Conservation (phyloP, 805 yeast species). For the Ogataea paraovalis region DNA sequence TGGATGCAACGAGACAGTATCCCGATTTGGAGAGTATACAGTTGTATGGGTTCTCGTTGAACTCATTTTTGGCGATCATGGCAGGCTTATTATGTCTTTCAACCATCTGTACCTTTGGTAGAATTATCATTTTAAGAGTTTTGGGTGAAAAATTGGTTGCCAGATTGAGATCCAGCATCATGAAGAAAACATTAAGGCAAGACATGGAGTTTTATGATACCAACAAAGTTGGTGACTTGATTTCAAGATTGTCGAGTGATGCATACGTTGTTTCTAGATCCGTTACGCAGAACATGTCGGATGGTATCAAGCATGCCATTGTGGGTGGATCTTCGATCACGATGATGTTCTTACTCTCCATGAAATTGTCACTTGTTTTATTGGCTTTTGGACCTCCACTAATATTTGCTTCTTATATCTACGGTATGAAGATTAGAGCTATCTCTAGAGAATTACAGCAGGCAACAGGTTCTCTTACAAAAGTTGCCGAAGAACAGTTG, state of each 20-base stretch:
- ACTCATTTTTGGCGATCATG: slow-evolving; percentile 57
- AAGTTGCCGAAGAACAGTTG: slow-evolving; percentile 87
- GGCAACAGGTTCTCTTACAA: slow-evolving; percentile 80
- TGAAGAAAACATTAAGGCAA: slow-evolving; percentile 74
- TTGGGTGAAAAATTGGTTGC: slow-evolving; percentile 89
- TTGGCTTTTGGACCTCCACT: slow-evolving; percentile 81
- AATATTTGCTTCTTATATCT: slow-evolving; percentile 72
- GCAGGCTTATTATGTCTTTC: slow-evolving; percentile 66
- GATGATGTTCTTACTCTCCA: slow-evolving; percentile 85
- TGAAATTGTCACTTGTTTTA: slow-evolving; percentile 76
- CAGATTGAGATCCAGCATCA: slow-evolving; percentile 70
- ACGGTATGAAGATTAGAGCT: slow-evolving; percentile 75
- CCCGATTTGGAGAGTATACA: slow-evolving; percentile 22
- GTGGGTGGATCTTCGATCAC: slow-evolving; percentile 80
- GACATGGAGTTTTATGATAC: slow-evolving; percentile 89
- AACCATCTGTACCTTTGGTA: slow-evolving; percentile 73
- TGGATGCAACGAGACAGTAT: slow-evolving; percentile 44
- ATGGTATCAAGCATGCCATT: slow-evolving; percentile 79
- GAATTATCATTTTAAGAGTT: slow-evolving; percentile 68
- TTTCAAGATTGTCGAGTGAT: slow-evolving; percentile 82
- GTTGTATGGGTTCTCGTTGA: slow-evolving; percentile 56
- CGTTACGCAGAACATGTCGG: slow-evolving; percentile 84
- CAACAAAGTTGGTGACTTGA: slow-evolving; percentile 88
- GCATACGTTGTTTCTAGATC: slow-evolving; percentile 86
- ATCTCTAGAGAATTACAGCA: slow-evolving; percentile 78